Base-by-base conservation (phyloP, 2,329 filamentous ascomycete species). In the Arthrobotrys conoides region DNA sequence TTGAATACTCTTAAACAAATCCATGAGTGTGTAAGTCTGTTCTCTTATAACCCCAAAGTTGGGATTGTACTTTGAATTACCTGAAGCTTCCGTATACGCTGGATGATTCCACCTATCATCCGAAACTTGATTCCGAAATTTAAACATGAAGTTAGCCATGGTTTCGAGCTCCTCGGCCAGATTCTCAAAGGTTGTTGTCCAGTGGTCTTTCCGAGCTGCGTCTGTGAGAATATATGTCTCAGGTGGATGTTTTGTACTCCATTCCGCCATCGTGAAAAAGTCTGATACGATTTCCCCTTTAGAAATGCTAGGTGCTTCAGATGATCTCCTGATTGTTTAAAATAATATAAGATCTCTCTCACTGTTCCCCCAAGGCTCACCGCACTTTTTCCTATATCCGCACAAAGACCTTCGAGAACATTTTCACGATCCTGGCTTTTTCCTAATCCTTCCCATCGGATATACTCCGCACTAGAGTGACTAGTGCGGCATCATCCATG, bases 1-100 rank as follows among this genome's bases (percentile, higher is more conserved):
- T 46, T 46, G 33, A 38, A 64, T 36, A 24, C 30, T 5, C 18
- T 41, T 46, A 22, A 71, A 64, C 14, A 71, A n/a, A 33, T 65
- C 33, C 0, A 71, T 38, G 9, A 36, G 18, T 0, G 57, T 64
- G 36, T 55, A 65, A 10, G 33, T 24, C 30, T 8, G 20, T 6
- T 6, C 53, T 5, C n/a, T 9, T 2, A 14, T n/a, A 2, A 59
- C 16, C 6, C 53, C 53, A 38, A 12, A 59, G 0, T 1, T 20
- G 14, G 53, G 53, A 16, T 59, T 59, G 16, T 22, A 38, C 10
- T 59, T n/a, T n/a, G 53, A 30, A 12, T 27, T 38, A 38, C 38
- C 18, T 22, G 38, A 22, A 30, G 38, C 30, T 3, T 22, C 33
- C 16, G 30, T 3, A 16, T 59, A 59, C 6, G 18, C 53, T 2